Conservation (phyloP, 495 filamentous ascomycete genomes). For the Amphirosellinia nigrospora region DNA sequence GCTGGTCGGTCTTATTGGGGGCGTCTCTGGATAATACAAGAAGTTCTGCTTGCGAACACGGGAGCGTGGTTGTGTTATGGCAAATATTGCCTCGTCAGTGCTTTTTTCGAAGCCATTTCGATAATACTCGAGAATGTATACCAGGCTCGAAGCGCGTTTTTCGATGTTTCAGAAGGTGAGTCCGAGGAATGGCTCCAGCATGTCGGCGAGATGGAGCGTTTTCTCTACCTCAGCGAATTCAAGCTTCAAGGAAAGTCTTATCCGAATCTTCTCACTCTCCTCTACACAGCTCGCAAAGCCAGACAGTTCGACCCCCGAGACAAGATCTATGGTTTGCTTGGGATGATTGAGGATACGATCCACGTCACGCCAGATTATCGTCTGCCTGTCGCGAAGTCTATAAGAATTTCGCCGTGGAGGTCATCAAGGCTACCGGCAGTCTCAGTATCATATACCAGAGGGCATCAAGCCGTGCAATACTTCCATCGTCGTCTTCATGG, state of each 20-base stretch:
- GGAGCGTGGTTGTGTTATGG: neutral
- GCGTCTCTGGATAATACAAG: slow-evolving; percentile 25
- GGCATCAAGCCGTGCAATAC: neutral
- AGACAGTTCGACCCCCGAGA: neutral
- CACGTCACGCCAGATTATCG: slow-evolving; percentile 4
- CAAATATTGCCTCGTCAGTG: neutral
- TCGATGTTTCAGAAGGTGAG: neutral
- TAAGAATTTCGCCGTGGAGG: neutral
- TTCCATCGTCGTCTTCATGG: neutral
- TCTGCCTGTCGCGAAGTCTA: neutral
- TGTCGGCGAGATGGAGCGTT: neutral
- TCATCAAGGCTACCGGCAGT: slow-evolving; percentile 8
- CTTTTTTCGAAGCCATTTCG: neutral
- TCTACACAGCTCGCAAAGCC: neutral
- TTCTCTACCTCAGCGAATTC: neutral
- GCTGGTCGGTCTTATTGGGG: slow-evolving; percentile 19
- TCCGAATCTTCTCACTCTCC: neutral
- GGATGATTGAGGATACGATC: neutral
- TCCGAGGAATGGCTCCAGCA: neutral
- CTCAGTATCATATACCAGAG: slow-evolving; percentile 6
- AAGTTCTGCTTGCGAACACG: slow-evolving; percentile 17
- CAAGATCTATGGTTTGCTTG: neutral
- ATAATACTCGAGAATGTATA: neutral
- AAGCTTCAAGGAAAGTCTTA: neutral
- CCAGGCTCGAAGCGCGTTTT: neutral